A percentile compares a stretch with the other conserved stretches of the same genome.
phyloP scores from a whole-genome alignment of 129 eudicot genomes.

The Artemisia annua region DNA sequence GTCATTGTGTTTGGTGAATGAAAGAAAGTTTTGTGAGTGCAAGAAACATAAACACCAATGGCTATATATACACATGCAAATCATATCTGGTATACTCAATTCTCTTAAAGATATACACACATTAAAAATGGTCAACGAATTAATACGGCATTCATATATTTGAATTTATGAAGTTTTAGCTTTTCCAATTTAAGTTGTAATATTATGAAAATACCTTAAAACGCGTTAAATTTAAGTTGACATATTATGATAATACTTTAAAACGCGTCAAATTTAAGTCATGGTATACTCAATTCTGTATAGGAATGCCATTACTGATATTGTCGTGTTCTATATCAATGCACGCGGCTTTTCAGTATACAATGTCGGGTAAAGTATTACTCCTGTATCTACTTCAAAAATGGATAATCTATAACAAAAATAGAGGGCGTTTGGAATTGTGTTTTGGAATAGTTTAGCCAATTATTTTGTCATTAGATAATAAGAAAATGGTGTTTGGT shows the following conservation, averaged over 20 bases:
- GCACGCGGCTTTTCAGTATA: neutral
- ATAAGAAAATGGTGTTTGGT: too few relatives aligned
- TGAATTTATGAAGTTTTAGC: slow-evolving; percentile 16
- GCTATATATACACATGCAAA: slow-evolving; percentile 12
- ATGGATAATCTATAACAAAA: neutral
- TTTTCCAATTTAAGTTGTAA: slow-evolving; percentile 7
- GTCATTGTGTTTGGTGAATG: slow-evolving; percentile 22
- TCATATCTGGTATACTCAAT: slow-evolving; percentile 2
- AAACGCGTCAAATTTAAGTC: neutral
- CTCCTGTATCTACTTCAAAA: neutral
- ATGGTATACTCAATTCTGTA: too few relatives aligned
- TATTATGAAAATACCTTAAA: too few relatives aligned
- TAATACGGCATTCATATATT: slow-evolving; percentile 13
- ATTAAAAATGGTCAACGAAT: slow-evolving; percentile 23
- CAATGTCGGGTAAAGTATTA: neutral
- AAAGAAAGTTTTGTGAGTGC: neutral
- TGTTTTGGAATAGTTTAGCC: too few relatives aligned
- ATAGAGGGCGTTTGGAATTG: neutral
- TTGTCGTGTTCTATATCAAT: slow-evolving; percentile 19
- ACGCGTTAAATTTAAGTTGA: slow-evolving; percentile 10
- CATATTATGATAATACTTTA: neutral
- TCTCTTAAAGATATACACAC: slow-evolving; percentile 6
- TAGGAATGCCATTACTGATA: neutral
- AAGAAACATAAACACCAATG: neutral
- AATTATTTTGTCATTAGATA: too few relatives aligned